Evolutionary conservation across 179 eudicot genomes (phyloP).

Genomic region (Silene vulgaris): DNA sequence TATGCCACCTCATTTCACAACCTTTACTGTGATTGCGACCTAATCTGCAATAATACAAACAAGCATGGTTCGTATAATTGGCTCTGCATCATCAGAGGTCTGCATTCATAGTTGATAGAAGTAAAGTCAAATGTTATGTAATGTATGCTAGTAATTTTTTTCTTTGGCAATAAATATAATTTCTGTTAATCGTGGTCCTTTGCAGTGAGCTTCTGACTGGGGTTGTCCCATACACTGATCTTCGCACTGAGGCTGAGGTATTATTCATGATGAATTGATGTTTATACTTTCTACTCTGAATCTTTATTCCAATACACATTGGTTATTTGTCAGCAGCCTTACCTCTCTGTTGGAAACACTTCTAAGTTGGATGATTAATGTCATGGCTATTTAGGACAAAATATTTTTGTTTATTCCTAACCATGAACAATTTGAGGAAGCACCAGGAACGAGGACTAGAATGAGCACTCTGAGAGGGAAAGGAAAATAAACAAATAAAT

Average conservation of each 20-base stretch:
- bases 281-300: slow-evolving; percentile 4
- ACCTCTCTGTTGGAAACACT: neutral
- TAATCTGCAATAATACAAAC: too few relatives aligned
- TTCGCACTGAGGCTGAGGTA: slow-evolving; percentile 95
- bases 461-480: neutral
- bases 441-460: neutral
- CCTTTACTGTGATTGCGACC: too few relatives aligned
- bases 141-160: neutral
- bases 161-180: neutral
- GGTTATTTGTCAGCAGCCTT: neutral
- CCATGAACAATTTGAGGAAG: neutral
- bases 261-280: slow-evolving; percentile 19
- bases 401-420: neutral
- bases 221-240: slow-evolving; percentile 93
- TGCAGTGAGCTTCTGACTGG: slow-evolving; percentile 96
- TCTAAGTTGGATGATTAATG: slow-evolving; percentile 11
- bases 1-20: neutral
- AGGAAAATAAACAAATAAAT: neutral
- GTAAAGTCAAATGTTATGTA: neutral
- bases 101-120: neutral
- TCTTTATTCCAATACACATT: neutral
- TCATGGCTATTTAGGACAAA: neutral
- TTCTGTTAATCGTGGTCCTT: slow-evolving; percentile 14
- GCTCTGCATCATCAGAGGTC: neutral
- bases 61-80: neutral